Evolutionary conservation across 345 rosid species (phyloP).

Genomic region (Dimocarpus longan): DNA sequence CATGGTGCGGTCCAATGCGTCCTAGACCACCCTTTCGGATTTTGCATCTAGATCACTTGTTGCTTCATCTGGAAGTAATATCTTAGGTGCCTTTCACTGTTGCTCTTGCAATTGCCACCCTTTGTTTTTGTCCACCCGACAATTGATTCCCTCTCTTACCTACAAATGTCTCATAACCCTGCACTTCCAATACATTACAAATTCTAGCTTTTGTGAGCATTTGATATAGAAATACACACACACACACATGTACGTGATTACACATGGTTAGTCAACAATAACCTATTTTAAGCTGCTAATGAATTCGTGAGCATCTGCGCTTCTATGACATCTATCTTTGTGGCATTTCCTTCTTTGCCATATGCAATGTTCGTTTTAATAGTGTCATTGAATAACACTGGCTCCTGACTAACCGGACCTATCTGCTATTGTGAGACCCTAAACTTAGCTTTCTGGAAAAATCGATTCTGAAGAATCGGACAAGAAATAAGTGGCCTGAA

Average conservation of each 20-base stretch:
- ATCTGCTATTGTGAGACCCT: too few relatives aligned
- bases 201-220: neutral
- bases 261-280: neutral
- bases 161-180: constrained; percentile 72
- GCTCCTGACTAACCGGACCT: constrained; percentile 81
- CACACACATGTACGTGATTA: neutral
- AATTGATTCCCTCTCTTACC: constrained; percentile 78
- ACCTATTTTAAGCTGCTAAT: constrained; percentile 60
- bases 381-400: constrained; percentile 61
- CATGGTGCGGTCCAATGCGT: constrained; percentile 60
- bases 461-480: too few relatives aligned
- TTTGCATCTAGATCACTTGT: constrained; percentile 78
- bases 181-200: neutral
- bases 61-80: constrained; percentile 71
- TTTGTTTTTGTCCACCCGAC: constrained; percentile 82
- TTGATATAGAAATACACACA: neutral
- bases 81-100: constrained; percentile 66
- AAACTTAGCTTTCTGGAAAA: too few relatives aligned
- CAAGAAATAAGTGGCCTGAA: too few relatives aligned
- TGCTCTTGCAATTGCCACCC: constrained; percentile 79
- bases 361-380: constrained; percentile 71
- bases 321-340: constrained; percentile 58
- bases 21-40: constrained; percentile 72
- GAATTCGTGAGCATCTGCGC: constrained; percentile 82
- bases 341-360: constrained; percentile 56